These are phyloP conservation scores for Coccomyxa subellipsoidea DNA, from an alignment of 163 green algal genomes.

Conservation along the genomic window DNA sequence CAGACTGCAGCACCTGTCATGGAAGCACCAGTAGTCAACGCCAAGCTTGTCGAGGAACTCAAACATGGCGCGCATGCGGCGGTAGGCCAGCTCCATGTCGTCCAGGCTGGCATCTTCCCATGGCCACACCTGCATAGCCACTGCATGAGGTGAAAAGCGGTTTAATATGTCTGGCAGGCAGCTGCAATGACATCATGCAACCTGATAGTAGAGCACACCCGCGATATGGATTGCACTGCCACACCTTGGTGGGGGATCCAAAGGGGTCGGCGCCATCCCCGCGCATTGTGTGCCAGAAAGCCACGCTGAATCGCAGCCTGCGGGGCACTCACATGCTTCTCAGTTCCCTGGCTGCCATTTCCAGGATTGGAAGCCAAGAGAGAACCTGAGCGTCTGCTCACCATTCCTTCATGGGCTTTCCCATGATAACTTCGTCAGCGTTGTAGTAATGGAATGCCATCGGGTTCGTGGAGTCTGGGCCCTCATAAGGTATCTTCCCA, in stretches of 20 bases:
- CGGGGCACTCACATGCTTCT: not conserved
- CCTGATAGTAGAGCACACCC: too few relatives aligned
- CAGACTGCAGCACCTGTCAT: slow-evolving; percentile 61
- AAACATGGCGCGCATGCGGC: slow-evolving; percentile 64
- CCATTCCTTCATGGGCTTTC: slow-evolving; percentile 68
- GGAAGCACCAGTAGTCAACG: slow-evolving; percentile 75
- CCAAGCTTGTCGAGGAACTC: slow-evolving; percentile 72
- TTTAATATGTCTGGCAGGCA: too few relatives aligned
- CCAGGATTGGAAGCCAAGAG: not conserved
- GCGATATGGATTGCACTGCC: not conserved
- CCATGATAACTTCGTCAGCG: slow-evolving; percentile 55
- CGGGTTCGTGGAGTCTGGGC: slow-evolving; percentile 49
- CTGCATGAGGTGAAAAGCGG: not conserved
- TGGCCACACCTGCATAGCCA: slow-evolving; percentile 46
- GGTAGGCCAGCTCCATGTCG: slow-evolving; percentile 37
- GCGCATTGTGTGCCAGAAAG: slow-evolving; percentile 73
- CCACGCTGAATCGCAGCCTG: slow-evolving; percentile 58
- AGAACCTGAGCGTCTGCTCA: not conserved
- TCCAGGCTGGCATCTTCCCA: slow-evolving; percentile 48
- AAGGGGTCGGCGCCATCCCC: slow-evolving; percentile 53
- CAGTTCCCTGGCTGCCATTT: not conserved
- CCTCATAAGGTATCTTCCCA: slow-evolving; percentile 53
- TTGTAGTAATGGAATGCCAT: slow-evolving; percentile 73
- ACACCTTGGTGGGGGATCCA: slow-evolving; percentile 49
- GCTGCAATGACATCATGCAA: too few relatives aligned